Evolutionary conservation across 129 eudicot genomes (phyloP).

Genomic region (Gnaphalium uliginosum): DNA sequence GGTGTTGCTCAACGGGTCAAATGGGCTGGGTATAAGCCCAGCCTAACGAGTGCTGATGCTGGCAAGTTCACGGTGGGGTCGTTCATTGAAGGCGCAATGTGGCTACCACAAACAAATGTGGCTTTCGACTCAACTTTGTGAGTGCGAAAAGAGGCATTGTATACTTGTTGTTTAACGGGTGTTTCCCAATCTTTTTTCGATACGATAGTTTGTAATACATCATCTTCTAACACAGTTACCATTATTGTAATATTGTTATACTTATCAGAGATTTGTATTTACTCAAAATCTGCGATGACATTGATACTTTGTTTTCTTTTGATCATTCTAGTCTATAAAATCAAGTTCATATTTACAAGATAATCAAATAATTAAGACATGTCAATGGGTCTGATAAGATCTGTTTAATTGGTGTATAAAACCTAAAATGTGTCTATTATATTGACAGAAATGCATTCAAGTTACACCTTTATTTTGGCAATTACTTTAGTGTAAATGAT

Average conservation of each 20-base stretch:
- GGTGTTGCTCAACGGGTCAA: conserved; percentile 41
- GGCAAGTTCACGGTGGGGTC: conserved; percentile 49
- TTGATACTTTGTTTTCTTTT: not conserved
- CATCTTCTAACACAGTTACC: conserved; percentile 28
- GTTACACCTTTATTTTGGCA: not conserved
- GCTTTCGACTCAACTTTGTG: conserved; percentile 38
- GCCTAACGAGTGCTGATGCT: conserved; percentile 46
- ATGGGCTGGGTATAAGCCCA: conserved; percentile 68
- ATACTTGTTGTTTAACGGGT: conserved; percentile 12
- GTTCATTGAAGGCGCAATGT: conserved; percentile 52
- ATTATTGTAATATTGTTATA: conserved; percentile 24
- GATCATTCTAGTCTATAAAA: not conserved
- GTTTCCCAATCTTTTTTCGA: not conserved
- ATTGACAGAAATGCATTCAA: too few relatives aligned
- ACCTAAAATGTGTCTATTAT: not conserved
- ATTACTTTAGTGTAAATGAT: too few relatives aligned
- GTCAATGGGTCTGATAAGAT: not conserved
- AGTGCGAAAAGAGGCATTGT: not conserved
- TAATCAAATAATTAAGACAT: not conserved
- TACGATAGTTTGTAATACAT: conserved; percentile 28
- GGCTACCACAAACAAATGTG: conserved; percentile 56
- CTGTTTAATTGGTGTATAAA: not conserved
- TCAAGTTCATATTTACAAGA: not conserved
- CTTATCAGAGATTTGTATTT: conserved; percentile 16
- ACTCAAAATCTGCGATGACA: not conserved